Percentiles rank a stretch among this genome's conserved stretches.
These are phyloP conservation scores for Naganishia kalamii DNA, from an alignment of 768 basidiomycete genomes.

Conservation along the genomic window DNA sequence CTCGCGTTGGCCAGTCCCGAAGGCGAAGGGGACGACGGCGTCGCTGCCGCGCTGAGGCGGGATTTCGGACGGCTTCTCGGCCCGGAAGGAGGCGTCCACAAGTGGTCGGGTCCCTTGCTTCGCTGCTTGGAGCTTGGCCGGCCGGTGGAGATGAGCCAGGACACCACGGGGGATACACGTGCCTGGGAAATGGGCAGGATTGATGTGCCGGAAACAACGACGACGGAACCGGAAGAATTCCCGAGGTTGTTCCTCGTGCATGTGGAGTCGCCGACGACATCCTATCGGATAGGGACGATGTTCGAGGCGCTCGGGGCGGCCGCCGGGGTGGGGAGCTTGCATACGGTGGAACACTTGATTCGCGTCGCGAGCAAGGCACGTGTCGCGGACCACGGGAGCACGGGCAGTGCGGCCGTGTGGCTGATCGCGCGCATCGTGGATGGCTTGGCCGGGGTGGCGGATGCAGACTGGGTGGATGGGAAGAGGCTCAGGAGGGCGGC, in stretches of 20 bases:
- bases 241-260: conserved; percentile 37
- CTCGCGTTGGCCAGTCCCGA: background rate
- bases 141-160: conserved; percentile 34
- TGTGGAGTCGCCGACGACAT: conserved; percentile 34
- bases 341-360: conserved; percentile 73
- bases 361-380: conserved; percentile 53
- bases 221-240: conserved; percentile 18
- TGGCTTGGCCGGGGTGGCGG: conserved; percentile 52
- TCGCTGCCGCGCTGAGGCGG: conserved; percentile 1
- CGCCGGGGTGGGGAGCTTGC: conserved; percentile 63
- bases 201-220: background rate
- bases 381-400: conserved; percentile 54
- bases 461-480: background rate
- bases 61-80: conserved; percentile 53
- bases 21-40: background rate
- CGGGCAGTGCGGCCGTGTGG: conserved; percentile 61
- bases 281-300: conserved; percentile 61
- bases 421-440: conserved; percentile 69
- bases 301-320: conserved; percentile 65
- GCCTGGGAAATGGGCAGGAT: conserved; percentile 31
- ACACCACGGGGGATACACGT: conserved; percentile 9
- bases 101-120: conserved; percentile 84
- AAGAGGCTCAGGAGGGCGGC: conserved; percentile 54
- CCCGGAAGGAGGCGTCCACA: conserved; percentile 74
- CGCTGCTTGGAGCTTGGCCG: conserved; percentile 73